phyloP scores from a whole-genome alignment of 108 stramenopile genomes.

The Cyclotella sp. region DNA sequence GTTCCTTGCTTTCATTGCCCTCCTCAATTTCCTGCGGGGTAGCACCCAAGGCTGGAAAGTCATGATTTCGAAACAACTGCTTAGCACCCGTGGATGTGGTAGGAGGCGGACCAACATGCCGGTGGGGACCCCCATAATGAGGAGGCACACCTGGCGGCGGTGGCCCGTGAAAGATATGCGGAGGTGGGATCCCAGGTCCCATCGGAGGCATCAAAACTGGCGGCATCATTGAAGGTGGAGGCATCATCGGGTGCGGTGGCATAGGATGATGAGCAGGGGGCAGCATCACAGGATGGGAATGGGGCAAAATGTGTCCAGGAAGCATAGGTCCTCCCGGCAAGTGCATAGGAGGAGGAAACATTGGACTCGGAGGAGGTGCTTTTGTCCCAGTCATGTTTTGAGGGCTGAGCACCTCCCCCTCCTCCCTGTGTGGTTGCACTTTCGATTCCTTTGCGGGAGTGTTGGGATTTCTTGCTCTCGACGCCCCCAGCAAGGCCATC shows the following conservation, averaged over 20 bases:
- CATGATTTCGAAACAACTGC: too few species aligned
- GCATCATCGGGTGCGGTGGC: constrained; percentile 21
- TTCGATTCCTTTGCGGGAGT: constrained; percentile 2
- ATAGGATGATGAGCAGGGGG: constrained; percentile 23
- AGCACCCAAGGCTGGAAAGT: too few species aligned
- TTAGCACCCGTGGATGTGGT: too few species aligned
- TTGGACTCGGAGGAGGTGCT: constrained; percentile 47
- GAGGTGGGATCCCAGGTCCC: constrained; percentile 8
- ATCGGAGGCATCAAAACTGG: constrained; percentile 44
- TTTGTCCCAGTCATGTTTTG: constrained; percentile 20
- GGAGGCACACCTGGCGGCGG: constrained; percentile 1
- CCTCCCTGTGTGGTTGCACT: background rate
- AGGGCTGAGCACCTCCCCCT: constrained; percentile 9
- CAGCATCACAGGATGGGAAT: constrained; percentile 1
- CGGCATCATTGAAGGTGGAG: constrained; percentile 25
- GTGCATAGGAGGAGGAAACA: constrained; percentile 33
- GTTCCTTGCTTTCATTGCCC: background rate
- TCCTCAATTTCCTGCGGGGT: too few species aligned
- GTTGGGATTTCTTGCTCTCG: constrained; percentile 13
- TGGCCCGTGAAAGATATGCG: background rate
- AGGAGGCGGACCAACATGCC: constrained; percentile 13
- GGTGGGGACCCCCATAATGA: background rate
- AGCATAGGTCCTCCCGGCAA: constrained; percentile 32
- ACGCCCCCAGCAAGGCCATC: constrained; percentile 33
- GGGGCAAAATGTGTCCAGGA: background rate